Evolutionary conservation across 192 early-diverging fungal species (phyloP).

Genomic region (Physocladia obscura): DNA sequence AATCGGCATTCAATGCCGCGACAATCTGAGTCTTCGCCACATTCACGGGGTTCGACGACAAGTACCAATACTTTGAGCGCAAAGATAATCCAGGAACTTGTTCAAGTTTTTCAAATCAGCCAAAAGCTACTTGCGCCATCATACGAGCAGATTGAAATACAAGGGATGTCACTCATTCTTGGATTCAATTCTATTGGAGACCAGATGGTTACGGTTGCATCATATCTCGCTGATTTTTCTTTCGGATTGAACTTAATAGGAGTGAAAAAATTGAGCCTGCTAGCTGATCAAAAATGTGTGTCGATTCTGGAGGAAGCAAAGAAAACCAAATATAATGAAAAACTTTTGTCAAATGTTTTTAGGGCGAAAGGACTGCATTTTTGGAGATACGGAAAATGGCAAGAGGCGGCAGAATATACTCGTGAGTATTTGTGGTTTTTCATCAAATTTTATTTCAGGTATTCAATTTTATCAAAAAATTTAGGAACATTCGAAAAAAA

Average conservation of each 20-base stretch:
- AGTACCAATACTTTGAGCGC: neutral
- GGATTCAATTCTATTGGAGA: neutral
- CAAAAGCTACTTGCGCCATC: slow-evolving; percentile 8
- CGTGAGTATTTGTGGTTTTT: neutral
- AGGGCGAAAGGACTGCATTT: neutral
- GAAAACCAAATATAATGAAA: neutral
- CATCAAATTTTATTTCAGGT: neutral
- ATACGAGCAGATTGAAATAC: slow-evolving; percentile 4
- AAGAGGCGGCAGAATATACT: neutral
- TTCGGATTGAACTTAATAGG: neutral
- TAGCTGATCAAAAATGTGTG: neutral
- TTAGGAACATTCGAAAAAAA: neutral
- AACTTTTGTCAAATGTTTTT: neutral
- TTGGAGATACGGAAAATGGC: slow-evolving; percentile 12
- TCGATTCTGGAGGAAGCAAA: neutral
- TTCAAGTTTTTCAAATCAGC: slow-evolving; percentile 1
- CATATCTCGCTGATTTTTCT: slow-evolving; percentile 14
- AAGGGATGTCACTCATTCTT: slow-evolving; percentile 7
- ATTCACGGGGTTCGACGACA: neutral
- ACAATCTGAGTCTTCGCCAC: no score
- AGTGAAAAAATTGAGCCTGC: neutral
- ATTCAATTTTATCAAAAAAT: neutral
- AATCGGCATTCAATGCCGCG: neutral
- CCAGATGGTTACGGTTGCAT: neutral
- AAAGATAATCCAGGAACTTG: slow-evolving; percentile 5